Percentiles rank a stretch among this genome's conserved stretches.
phyloP scores from a whole-genome alignment of 768 basidiomycete genomes.

The Dioszegia aurantiaca region DNA sequence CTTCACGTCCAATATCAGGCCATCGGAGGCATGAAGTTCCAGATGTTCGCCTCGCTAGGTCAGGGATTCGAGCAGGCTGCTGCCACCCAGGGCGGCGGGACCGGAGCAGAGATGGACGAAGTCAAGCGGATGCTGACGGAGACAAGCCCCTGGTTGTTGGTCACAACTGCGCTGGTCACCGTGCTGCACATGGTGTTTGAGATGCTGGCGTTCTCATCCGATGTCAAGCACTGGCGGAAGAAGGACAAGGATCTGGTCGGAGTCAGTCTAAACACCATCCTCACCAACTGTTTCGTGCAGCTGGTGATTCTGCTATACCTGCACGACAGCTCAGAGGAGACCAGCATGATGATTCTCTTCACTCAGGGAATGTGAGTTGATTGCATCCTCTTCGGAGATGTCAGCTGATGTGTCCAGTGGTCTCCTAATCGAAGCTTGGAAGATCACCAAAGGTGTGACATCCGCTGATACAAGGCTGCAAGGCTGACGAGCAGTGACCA shows the following conservation, averaged over 20 bases:
- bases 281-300: slow-evolving; percentile 85
- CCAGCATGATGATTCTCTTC: slow-evolving; percentile 95
- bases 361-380: slow-evolving; percentile 47
- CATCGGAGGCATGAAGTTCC: slow-evolving; percentile 66
- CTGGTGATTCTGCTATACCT: slow-evolving; percentile 85
- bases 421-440: slow-evolving; percentile 75
- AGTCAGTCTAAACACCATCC: slow-evolving; percentile 79
- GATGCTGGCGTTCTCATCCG: slow-evolving; percentile 91
- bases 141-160: slow-evolving; percentile 72
- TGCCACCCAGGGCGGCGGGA: slow-evolving; percentile 56
- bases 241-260: slow-evolving; percentile 87
- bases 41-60: slow-evolving; percentile 77
- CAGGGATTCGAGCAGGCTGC: slow-evolving; percentile 81
- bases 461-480: slow-evolving; percentile 34
- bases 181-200: slow-evolving; percentile 86
- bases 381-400: neutral
- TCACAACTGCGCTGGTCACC: slow-evolving; percentile 76
- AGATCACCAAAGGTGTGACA: slow-evolving; percentile 59
- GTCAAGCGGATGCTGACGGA: slow-evolving; percentile 84
- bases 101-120: slow-evolving; percentile 77
- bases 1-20: slow-evolving; percentile 80
- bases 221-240: slow-evolving; percentile 92
- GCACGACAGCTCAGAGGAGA: slow-evolving; percentile 91
- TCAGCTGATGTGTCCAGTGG: slow-evolving; percentile 31
- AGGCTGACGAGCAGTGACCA: slow-evolving; percentile 61